Percentiles rank a stretch among this genome's conserved stretches.
These are phyloP conservation scores for Hyphodiscus hymeniophilus DNA, from an alignment of 495 filamentous ascomycete species.

Conservation along the genomic window DNA sequence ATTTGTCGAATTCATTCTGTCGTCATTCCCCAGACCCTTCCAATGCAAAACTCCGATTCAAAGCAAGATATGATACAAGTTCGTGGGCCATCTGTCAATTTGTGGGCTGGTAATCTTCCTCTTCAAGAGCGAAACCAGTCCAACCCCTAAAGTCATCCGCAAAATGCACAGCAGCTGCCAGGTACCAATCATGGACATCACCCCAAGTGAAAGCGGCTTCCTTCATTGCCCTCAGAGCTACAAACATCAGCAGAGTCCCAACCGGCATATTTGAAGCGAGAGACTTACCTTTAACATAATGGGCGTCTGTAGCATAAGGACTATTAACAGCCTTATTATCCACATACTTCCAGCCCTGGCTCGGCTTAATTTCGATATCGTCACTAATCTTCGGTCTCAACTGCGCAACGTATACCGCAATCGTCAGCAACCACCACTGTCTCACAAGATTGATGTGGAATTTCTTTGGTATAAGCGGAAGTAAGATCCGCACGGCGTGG, in stretches of 20 bases:
- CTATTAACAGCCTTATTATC: slow-evolving; percentile 58
- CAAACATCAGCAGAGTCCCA: slow-evolving; percentile 4
- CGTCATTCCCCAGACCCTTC: no score
- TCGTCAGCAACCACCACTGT: slow-evolving; percentile 81
- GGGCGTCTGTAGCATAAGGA: slow-evolving; percentile 58
- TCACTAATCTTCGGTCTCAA: slow-evolving; percentile 61
- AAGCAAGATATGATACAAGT: no score
- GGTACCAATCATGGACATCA: slow-evolving; percentile 65
- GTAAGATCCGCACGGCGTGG: slow-evolving; percentile 77
- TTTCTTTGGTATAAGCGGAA: slow-evolving; percentile 67
- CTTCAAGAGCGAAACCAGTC: slow-evolving; percentile 29
- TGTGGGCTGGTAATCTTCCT: not conserved
- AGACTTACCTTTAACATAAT: slow-evolving; percentile 65
- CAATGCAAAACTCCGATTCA: no score
- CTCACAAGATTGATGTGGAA: slow-evolving; percentile 65
- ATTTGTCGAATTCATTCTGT: no score
- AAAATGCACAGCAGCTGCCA: slow-evolving; percentile 74
- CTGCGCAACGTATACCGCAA: slow-evolving; percentile 70
- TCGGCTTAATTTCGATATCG: slow-evolving; percentile 50
- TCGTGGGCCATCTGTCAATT: no score
- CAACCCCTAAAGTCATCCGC: slow-evolving; percentile 72
- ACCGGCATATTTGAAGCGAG: not conserved
- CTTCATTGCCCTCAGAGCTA: slow-evolving; percentile 61
- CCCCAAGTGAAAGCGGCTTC: slow-evolving; percentile 76
- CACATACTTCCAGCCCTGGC: slow-evolving; percentile 72